Percentiles rank a stretch among this genome's conserved stretches.
These are phyloP conservation scores for Trichoderma sp. DNA, from an alignment of 2,329 filamentous ascomycete species.

Conservation along the genomic window DNA sequence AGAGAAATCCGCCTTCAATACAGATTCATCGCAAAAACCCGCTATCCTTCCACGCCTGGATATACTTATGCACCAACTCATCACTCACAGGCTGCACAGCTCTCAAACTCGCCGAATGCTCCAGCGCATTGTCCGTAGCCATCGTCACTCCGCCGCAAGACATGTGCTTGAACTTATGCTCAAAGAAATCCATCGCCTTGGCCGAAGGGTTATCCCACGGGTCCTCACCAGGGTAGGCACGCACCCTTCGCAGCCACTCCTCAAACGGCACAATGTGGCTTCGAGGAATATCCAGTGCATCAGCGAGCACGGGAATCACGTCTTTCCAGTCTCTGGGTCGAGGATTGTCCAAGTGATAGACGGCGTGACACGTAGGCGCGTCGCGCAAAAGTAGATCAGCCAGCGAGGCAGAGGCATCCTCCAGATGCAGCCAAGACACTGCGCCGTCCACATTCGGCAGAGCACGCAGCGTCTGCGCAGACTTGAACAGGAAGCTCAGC, in stretches of 20 bases:
- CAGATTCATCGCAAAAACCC: neutral
- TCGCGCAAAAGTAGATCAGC: too few species aligned
- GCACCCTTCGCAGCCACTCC: neutral
- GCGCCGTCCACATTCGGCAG: constrained; percentile 47
- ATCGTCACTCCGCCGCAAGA: constrained; percentile 30
- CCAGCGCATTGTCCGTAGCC: constrained; percentile 21
- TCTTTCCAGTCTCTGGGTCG: neutral
- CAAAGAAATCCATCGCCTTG: constrained; percentile 27
- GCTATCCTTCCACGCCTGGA: neutral
- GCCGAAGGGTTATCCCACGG: neutral
- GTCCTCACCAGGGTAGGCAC: neutral
- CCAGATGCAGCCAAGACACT: constrained; percentile 52
- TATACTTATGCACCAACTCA: neutral
- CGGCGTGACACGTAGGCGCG: neutral
- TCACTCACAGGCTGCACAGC: neutral
- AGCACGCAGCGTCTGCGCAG: constrained; percentile 48
- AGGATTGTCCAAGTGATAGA: neutral
- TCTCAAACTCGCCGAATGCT: constrained; percentile 25
- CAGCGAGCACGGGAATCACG: constrained; percentile 9
- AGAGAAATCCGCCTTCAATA: too few species aligned
- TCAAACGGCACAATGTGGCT: neutral
- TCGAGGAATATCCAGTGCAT: constrained; percentile 20
- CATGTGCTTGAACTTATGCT: constrained; percentile 29
- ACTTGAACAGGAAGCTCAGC: constrained; percentile 53
- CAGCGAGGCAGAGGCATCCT: constrained; percentile 34